Base-by-base conservation (phyloP, 2,329 filamentous ascomycete genomes). In the Trichoderma gracile region DNA sequence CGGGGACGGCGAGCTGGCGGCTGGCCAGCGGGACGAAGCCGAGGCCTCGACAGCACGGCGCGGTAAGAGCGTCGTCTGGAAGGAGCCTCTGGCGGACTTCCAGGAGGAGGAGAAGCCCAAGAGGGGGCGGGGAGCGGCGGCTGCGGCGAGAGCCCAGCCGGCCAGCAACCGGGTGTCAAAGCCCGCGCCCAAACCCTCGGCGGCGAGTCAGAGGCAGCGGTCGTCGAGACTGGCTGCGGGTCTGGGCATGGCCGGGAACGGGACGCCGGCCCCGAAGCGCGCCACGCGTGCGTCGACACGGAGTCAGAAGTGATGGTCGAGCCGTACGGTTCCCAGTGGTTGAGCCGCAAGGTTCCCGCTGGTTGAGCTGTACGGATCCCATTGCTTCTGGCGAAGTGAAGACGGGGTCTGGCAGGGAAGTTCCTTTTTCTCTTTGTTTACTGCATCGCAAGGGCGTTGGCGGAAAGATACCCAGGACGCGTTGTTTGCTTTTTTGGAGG, bases 11-110 rank as follows among this genome's bases (percentile, higher is more conserved):
- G 73, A 71, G 9, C 67, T 67, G 12, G 67, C 67, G 33, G 33
- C 33, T n/a, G 70, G 71, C 19, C 54, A 62, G 38, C 38, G 38
- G 25, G 59, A 53, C 9, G 57, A 54, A 49, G 65, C 63, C 21
- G 67, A 66, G 21, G 63, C 67, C n/a, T 30, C 62, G 5, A 67
- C 43, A 57, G 55, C 57, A 21, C 71, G 67, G 61, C 58, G 65
- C 46, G 69, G 71, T 58, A 76, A 75, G 69, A 70, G 63, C 21
- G 76, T 78, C 21, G 72, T 67, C 23, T 78, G 76, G 76, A 76
- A 71, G 43, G 71, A 74, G 15, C 76, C 76, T 25, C 64, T 78
- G 5, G 71, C 69, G 61, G 67, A 68, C 25, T 68, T 71, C 58
- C 70, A 75, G 52, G 72, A 71, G 40, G 65, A 68, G 25, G 68